These are phyloP conservation scores for Trichoderma sp. DNA, from an alignment of 2,329 filamentous ascomycete genomes.

Conservation along the genomic window DNA sequence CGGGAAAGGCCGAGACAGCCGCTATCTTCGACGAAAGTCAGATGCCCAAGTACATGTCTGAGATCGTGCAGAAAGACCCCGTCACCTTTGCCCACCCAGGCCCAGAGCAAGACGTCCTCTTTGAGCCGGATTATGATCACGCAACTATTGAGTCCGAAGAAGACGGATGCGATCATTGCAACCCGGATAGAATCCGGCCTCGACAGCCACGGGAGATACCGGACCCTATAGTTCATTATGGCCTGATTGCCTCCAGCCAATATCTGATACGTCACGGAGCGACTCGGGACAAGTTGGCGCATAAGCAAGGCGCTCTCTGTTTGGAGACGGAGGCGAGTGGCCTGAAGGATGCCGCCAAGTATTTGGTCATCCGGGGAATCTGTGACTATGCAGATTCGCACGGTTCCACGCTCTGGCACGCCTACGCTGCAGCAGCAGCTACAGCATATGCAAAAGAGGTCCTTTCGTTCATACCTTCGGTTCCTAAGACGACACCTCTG, in stretches of 20 bases:
- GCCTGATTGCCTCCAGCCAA: neutral
- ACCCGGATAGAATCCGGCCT: neutral
- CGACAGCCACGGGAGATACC: neutral
- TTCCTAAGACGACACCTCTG: neutral
- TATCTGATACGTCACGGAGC: neutral
- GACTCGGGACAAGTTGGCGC: neutral
- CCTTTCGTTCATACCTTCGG: neutral
- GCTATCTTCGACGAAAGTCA: conserved; percentile 8
- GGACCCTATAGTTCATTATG: neutral
- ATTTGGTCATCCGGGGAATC: neutral
- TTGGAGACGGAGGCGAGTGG: neutral
- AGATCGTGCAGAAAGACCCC: conserved; percentile 1
- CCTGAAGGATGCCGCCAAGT: neutral
- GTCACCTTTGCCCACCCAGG: neutral
- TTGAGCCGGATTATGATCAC: neutral
- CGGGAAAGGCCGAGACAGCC: conserved; percentile 2
- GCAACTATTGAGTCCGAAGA: neutral
- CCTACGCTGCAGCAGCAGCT: neutral
- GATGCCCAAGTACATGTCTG: neutral
- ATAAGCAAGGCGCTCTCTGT: conserved; percentile 1
- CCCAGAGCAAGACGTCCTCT: conserved; percentile 1
- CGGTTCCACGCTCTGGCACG: neutral
- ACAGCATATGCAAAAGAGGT: conserved; percentile 1
- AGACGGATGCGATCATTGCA: neutral
- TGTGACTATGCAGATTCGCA: conserved; percentile 6